Percentiles rank a stretch among this genome's conserved stretches.
Conservation (phyloP, 1,284 basidiomycete genomes). For the Neolentinus lepideus region DNA sequence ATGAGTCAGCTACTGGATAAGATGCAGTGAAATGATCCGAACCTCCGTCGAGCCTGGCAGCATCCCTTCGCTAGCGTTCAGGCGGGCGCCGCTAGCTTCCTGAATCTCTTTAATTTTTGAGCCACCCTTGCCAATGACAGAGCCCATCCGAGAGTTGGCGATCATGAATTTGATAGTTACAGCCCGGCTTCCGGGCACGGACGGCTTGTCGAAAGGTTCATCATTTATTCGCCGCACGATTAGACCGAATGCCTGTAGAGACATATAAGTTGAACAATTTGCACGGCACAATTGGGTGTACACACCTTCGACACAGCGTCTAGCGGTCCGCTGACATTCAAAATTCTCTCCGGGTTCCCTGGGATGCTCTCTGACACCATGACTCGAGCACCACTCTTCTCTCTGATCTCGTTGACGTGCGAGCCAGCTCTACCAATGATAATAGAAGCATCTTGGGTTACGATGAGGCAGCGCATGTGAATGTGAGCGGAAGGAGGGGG, state of each 20-base stretch:
- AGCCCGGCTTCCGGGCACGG: constrained; percentile 94
- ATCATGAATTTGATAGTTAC: constrained; percentile 99
- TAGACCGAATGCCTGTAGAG: constrained; percentile 86
- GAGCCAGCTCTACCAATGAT: constrained; percentile 97
- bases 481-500: constrained; percentile 65
- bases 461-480: constrained; percentile 93
- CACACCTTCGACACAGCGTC: constrained; percentile 96
- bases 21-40: constrained; percentile 11
- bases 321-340: constrained; percentile 95
- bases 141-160: constrained; percentile 98
- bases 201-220: constrained; percentile 96
- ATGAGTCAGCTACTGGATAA: constrained; percentile 9
- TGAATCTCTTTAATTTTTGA: constrained; percentile 99
- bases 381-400: constrained; percentile 93
- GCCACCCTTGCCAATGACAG: constrained; percentile 96
- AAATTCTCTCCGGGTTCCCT: constrained; percentile 95
- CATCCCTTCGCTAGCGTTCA: constrained; percentile 98
- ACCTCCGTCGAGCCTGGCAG: constrained; percentile 98
- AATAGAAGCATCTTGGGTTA: constrained; percentile 98
- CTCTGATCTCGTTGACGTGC: constrained; percentile 98
- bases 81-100: constrained; percentile 92
- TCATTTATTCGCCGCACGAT: constrained; percentile 99
- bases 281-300: constrained; percentile 10
- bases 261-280: constrained; percentile 1
- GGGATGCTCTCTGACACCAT: constrained; percentile 96